Percentiles rank a stretch among this genome's conserved stretches.
Evolutionary conservation across 108 stramenopile genomes (phyloP).

Genomic region (Cyclostephanos tholiformis): DNA sequence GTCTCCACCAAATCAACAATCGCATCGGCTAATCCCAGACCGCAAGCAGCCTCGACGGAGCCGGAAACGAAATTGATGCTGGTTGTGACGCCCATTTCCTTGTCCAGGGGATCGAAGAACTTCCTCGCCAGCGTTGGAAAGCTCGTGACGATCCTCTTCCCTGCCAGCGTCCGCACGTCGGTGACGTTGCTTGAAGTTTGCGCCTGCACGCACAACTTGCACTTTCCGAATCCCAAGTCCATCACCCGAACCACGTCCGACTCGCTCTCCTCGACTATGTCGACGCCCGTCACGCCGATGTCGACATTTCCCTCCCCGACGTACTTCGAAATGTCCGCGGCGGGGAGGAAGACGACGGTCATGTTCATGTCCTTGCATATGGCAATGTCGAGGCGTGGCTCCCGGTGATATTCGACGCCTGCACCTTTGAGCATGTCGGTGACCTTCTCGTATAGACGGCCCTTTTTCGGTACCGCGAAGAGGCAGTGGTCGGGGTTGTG

Average conservation of each 20-base stretch:
- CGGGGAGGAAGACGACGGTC: constrained; percentile 94
- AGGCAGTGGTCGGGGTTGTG: constrained; percentile 64
- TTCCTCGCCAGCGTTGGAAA: constrained; percentile 87
- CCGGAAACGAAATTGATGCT: constrained; percentile 91
- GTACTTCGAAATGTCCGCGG: constrained; percentile 94
- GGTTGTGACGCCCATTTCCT: constrained; percentile 75
- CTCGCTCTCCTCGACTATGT: constrained; percentile 80
- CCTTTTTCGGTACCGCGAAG: constrained; percentile 97
- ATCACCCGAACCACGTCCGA: constrained; percentile 85
- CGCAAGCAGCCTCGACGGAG: constrained; percentile 96
- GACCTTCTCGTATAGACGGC: constrained; percentile 91
- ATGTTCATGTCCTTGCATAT: constrained; percentile 85
- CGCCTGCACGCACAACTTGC: constrained; percentile 92
- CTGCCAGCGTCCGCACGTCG: constrained; percentile 76
- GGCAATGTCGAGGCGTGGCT: constrained; percentile 86
- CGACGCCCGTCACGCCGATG: constrained; percentile 93
- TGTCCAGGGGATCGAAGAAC: constrained; percentile 85
- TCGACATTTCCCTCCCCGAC: constrained; percentile 97
- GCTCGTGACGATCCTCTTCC: constrained; percentile 94
- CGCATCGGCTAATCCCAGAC: constrained; percentile 95
- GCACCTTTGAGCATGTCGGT: constrained; percentile 90
- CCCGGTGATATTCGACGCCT: constrained; percentile 91
- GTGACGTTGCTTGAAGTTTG: constrained; percentile 78
- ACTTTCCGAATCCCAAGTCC: constrained; percentile 95
- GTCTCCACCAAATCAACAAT: constrained; percentile 98